Evolutionary conservation across 208 protist genomes (phyloP).

Genomic region (Trichomonas tenax): DNA sequence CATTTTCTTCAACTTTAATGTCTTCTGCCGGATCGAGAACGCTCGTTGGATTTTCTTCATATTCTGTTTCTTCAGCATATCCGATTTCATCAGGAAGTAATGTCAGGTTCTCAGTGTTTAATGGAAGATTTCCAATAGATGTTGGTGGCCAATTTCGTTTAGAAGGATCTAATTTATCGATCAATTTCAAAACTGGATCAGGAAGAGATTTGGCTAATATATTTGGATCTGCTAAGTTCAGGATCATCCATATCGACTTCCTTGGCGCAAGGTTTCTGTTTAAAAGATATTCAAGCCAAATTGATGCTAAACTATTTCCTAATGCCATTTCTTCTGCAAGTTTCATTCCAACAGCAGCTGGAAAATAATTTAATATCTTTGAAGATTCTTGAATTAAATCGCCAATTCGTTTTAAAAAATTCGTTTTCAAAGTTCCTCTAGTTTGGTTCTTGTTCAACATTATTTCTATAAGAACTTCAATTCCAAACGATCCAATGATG

Average conservation of each 20-base stretch:
- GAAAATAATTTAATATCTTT: background rate
- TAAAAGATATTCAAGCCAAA: background rate
- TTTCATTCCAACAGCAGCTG: too few species aligned
- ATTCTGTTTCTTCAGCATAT: background rate
- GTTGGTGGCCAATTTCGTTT: background rate
- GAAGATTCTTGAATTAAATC: background rate
- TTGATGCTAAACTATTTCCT: background rate
- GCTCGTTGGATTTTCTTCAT: background rate
- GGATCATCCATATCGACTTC: background rate
- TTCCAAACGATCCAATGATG: background rate
- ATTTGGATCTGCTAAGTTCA: background rate
- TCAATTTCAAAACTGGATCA: background rate
- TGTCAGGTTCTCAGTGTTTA: background rate
- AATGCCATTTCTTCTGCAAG: background rate
- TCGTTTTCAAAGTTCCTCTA: background rate
- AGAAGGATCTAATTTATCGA: background rate
- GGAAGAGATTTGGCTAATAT: background rate
- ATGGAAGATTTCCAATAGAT: background rate
- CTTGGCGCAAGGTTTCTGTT: background rate
- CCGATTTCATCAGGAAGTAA: background rate
- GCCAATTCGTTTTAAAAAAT: background rate
- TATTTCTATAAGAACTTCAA: background rate
- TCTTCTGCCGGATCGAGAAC: too few species aligned
- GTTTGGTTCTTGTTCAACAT: background rate
- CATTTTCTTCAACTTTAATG: background rate